Evolutionary conservation across 805 yeast genomes (phyloP), one percentile per base, ranked within the genome.

Genomic region (Kodamaea fukazawae): DNA sequence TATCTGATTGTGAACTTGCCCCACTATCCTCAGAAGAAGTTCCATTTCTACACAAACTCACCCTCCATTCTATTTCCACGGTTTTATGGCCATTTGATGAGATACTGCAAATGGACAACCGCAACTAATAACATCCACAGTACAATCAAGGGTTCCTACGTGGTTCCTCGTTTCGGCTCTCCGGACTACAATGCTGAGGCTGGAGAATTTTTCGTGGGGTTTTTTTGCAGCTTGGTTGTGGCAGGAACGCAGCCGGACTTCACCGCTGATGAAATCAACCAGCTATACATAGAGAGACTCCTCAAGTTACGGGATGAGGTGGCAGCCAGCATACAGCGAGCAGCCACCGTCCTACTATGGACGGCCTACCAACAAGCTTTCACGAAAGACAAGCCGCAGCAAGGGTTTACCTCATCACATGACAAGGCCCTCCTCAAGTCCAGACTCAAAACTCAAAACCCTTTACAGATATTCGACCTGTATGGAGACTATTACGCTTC

Each of bases 51-150:
- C 32, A 58, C 65, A 0, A 46, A 48, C 17, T 51, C 56, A 4
- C 64, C 65, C 1, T 48, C 47, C 8, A 34, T 60, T 12, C 34
- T 54, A 28, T 61, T 58, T 38, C 63, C 60, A 3, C 38, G 34
- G 10, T 58, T 60, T 38, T 57, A 58, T 44, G 43, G 44, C 9
- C 46, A 50, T 22, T 16, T 59, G 20, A 22, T 23, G 28, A 14
- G 25, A 11, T 26, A 30, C 23, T 12, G 17, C 22, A 28, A 14
- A 3, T 34, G 37, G 37, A 10, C 13, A 3, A 16, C 15, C 20
- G 23, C 37, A 11, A 10, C 30, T 13, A 10, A n/a, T 13, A 34
- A 34, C 31, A 9, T 34, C 6, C 25, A 14, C 7, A n/a, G 29
- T 5, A 27, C 26, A n/a, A 12, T 34, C 29, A 27, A 26, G 11